Evolutionary conservation across 352 stramenopile species (phyloP).

Genomic region (Phytophthora boehmeriae): DNA sequence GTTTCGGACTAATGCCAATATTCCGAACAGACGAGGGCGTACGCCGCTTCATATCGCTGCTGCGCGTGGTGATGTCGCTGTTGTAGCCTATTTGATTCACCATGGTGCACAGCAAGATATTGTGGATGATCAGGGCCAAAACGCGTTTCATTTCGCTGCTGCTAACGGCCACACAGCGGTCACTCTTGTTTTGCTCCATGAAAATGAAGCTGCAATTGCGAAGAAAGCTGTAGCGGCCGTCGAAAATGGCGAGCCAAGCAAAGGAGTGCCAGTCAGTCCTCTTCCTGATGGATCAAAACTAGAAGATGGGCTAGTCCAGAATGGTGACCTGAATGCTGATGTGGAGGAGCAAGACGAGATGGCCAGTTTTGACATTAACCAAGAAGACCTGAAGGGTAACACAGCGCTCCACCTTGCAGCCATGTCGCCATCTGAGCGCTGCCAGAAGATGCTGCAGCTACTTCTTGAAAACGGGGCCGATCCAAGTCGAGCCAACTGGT

Average conservation of each 20-base stretch:
- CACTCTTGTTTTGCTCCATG: constrained; percentile 72
- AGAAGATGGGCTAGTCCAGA: constrained; percentile 11
- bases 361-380: constrained; percentile 72
- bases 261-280: constrained; percentile 8
- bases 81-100: constrained; percentile 76
- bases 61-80: constrained; percentile 68
- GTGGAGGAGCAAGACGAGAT: constrained; percentile 23
- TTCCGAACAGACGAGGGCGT: constrained; percentile 74
- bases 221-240: constrained; percentile 11
- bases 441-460: constrained; percentile 84
- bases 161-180: constrained; percentile 81
- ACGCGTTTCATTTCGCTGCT: constrained; percentile 79
- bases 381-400: constrained; percentile 84
- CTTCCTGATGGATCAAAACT: constrained; percentile 14
- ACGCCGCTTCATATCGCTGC: constrained; percentile 80
- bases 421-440: constrained; percentile 82
- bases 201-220: constrained; percentile 46
- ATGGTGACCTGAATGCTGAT: neutral
- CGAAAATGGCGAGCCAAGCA: constrained; percentile 17
- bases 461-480: constrained; percentile 82
- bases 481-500: constrained; percentile 82
- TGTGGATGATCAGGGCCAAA: constrained; percentile 86
- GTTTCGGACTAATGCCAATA: constrained; percentile 81
- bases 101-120: constrained; percentile 74
- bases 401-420: constrained; percentile 81